phyloP scores from a whole-genome alignment of 2,329 filamentous ascomycete genomes.

The Fusarium papillatum region DNA sequence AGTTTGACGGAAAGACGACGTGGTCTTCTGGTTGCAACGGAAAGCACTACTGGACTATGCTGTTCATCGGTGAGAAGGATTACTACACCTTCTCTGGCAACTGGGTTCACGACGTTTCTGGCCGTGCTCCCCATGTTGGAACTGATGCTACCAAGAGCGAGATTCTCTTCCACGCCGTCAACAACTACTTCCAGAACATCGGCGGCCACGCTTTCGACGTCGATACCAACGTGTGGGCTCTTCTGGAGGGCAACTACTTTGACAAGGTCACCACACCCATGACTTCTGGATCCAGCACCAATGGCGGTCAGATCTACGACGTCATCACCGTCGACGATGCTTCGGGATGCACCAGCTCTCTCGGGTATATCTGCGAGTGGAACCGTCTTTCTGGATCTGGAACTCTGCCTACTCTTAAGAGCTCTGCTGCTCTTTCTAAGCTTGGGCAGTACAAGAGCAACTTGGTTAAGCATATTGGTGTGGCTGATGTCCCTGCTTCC shows the following conservation, averaged over 20 bases:
- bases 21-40: conserved; percentile 70
- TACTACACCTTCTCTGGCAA: conserved; percentile 66
- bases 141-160: conserved; percentile 49
- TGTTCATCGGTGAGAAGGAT: conserved; percentile 59
- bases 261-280: conserved; percentile 60
- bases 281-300: conserved; percentile 21
- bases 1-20: conserved; percentile 65
- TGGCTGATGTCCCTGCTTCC: conserved; percentile 17
- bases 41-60: conserved; percentile 71
- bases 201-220: conserved; percentile 68
- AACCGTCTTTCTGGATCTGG: conserved; percentile 33
- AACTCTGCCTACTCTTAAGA: conserved; percentile 11
- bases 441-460: conserved; percentile 18
- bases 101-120: conserved; percentile 70
- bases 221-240: conserved; percentile 55
- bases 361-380: conserved; percentile 43
- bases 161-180: conserved; percentile 69
- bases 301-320: conserved; percentile 40
- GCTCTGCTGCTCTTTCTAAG: conserved; percentile 10
- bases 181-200: conserved; percentile 70
- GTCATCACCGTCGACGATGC: conserved; percentile 44
- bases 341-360: conserved; percentile 16
- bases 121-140: conserved; percentile 68
- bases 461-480: conserved; percentile 19
- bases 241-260: conserved; percentile 70